A percentile compares a stretch with the other conserved stretches of the same genome.
Conservation (phyloP, 495 filamentous ascomycete genomes). For the Penicillium crystallinum region DNA sequence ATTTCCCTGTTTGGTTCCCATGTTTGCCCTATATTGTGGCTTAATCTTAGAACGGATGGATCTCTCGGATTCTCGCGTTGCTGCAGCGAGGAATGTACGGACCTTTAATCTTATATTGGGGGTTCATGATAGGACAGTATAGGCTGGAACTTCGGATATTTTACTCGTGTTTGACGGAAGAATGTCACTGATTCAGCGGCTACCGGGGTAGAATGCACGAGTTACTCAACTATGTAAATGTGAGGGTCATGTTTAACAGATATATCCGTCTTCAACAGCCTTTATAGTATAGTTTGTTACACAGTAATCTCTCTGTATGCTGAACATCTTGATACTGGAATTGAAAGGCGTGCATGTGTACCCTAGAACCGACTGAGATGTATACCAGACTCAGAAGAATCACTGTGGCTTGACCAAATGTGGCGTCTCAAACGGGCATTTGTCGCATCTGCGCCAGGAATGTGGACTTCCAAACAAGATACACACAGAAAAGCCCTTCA, state of each 20-base stretch:
- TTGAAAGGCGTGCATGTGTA: too few species aligned
- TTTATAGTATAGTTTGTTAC: too few species aligned
- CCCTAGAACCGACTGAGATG: too few species aligned
- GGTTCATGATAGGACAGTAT: not conserved
- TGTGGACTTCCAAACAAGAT: not conserved
- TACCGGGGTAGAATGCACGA: too few species aligned
- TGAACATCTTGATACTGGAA: too few species aligned
- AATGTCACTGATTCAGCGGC: not conserved
- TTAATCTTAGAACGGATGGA: not conserved
- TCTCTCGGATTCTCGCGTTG: not conserved
- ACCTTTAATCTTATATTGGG: not conserved
- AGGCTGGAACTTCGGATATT: not conserved
- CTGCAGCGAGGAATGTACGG: not conserved
- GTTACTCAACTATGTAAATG: too few species aligned
- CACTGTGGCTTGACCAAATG: not conserved
- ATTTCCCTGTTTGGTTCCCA: not conserved
- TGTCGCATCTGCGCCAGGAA: not conserved
- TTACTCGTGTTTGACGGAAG: not conserved
- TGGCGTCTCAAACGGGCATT: not conserved
- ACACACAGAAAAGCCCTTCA: not conserved
- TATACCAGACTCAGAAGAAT: too few species aligned
- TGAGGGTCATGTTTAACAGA: too few species aligned
- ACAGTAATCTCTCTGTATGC: too few species aligned
- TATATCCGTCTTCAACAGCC: too few species aligned
- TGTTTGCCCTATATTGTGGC: not conserved